These are phyloP conservation scores for Metschnikowia colocasiae DNA, from an alignment of 805 yeast genomes.

Conservation along the genomic window DNA sequence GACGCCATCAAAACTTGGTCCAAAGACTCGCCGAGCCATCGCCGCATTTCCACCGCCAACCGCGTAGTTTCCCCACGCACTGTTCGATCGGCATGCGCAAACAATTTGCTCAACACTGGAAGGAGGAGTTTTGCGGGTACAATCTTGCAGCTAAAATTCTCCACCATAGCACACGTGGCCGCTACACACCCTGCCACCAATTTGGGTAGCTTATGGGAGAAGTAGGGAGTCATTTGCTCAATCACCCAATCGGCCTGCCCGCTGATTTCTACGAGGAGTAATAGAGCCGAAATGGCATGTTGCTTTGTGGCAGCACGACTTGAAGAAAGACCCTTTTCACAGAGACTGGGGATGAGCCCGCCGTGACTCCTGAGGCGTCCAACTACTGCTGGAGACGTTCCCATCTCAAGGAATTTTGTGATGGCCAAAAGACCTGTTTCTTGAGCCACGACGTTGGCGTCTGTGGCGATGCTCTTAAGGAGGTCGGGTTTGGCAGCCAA, in stretches of 20 bases:
- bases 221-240: constrained; percentile 61
- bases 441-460: constrained; percentile 87
- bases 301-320: constrained; percentile 70
- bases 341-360: constrained; percentile 47
- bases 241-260: constrained; percentile 63
- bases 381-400: constrained; percentile 44
- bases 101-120: constrained; percentile 59
- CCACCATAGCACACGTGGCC: constrained; percentile 54
- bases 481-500: constrained; percentile 52
- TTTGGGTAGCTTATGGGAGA: constrained; percentile 69
- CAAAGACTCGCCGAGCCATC: constrained; percentile 67
- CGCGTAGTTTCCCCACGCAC: constrained; percentile 77
- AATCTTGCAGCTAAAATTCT: constrained; percentile 59
- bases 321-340: constrained; percentile 81
- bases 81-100: constrained; percentile 80
- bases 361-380: constrained; percentile 35
- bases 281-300: constrained; percentile 57
- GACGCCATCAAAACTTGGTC: constrained; percentile 59
- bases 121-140: constrained; percentile 57
- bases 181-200: constrained; percentile 63
- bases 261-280: constrained; percentile 56
- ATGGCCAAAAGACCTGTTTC: constrained; percentile 70
- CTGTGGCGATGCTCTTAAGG: constrained; percentile 60
- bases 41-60: constrained; percentile 64
- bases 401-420: constrained; percentile 51